phyloP scores from a whole-genome alignment of 2,329 filamentous ascomycete species.

The Verticillium isaacii region DNA sequence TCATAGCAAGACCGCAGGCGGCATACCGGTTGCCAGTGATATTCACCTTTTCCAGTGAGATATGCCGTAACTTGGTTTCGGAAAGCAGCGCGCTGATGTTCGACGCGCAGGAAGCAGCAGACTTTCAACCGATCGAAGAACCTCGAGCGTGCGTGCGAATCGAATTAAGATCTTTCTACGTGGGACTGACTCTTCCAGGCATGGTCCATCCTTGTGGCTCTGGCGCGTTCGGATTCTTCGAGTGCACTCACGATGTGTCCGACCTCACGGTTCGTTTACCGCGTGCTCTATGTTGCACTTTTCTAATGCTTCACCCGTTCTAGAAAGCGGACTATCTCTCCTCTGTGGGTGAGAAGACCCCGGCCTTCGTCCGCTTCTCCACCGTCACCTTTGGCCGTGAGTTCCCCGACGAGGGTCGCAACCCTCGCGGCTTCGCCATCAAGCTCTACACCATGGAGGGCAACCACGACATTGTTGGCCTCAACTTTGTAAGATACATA shows the following conservation, averaged over 20 bases:
- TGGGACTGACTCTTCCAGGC: too few species aligned
- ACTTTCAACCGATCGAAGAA: conserved; percentile 15
- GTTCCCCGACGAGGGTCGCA: conserved; percentile 62
- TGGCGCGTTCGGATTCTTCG: too few species aligned
- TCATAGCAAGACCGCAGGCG: conserved; percentile 49
- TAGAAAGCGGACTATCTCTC: conserved; percentile 22
- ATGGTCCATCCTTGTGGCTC: too few species aligned
- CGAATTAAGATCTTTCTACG: too few species aligned
- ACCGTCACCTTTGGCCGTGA: conserved; percentile 69
- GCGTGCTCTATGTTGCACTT: too few species aligned
- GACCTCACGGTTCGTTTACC: too few species aligned
- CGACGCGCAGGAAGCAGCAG: background rate
- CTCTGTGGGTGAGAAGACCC: conserved; percentile 55
- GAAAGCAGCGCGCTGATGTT: too few species aligned
- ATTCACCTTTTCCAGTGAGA: conserved; percentile 40
- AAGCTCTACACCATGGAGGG: conserved; percentile 6
- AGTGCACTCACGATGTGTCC: too few species aligned
- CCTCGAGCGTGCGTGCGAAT: too few species aligned
- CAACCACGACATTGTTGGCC: conserved; percentile 38
- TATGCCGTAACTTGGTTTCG: too few species aligned
- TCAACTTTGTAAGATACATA: conserved; percentile 27
- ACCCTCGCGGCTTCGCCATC: conserved; percentile 53
- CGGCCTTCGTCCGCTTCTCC: conserved; percentile 58
- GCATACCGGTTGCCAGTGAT: conserved; percentile 44
- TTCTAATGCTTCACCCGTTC: too few species aligned